A percentile compares a stretch with the other conserved stretches of the same genome.
Evolutionary conservation across 805 yeast genomes (phyloP).

Genomic region (Candida ulmi): DNA sequence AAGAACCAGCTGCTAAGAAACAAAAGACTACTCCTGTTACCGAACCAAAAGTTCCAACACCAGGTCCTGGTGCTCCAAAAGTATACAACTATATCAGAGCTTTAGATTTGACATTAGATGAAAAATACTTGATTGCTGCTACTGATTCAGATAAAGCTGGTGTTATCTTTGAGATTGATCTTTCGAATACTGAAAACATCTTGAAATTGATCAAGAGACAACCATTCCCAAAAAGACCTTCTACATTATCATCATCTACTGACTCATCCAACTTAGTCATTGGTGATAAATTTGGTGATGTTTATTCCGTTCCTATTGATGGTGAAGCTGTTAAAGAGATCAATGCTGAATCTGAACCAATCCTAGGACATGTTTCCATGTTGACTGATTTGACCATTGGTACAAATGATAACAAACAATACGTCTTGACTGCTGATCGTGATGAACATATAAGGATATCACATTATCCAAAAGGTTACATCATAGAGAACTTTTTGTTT

Average conservation of each 20-base stretch:
- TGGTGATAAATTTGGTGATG: slow-evolving; percentile 97
- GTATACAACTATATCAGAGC: slow-evolving; percentile 64
- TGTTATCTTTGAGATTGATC: slow-evolving; percentile 44
- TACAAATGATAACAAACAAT: slow-evolving; percentile 37
- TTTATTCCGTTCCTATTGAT: slow-evolving; percentile 52
- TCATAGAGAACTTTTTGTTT: slow-evolving; percentile 77
- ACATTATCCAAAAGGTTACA: slow-evolving; percentile 68
- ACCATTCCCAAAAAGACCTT: slow-evolving; percentile 88
- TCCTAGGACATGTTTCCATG: slow-evolving; percentile 96
- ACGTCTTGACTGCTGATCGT: slow-evolving; percentile 77
- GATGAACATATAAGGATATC: slow-evolving; percentile 93
- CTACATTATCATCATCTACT: slow-evolving; percentile 66
- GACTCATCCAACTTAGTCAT: slow-evolving; percentile 55
- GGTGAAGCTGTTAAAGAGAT: slow-evolving; percentile 28
- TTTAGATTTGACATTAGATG: slow-evolving; percentile 47
- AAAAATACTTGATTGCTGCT: slow-evolving; percentile 53
- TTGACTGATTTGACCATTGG: slow-evolving; percentile 65
- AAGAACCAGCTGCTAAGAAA: slow-evolving; percentile 26
- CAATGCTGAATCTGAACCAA: slow-evolving; percentile 52
- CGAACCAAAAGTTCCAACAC: slow-evolving; percentile 51
- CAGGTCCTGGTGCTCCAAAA: slow-evolving; percentile 68
- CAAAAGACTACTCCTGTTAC: slow-evolving; percentile 28
- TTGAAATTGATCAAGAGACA: slow-evolving; percentile 60
- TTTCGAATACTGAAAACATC: slow-evolving; percentile 28
- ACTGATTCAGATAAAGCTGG: slow-evolving; percentile 84